Base-by-base conservation (phyloP, 768 basidiomycete species). In the Termitomyces sp. region DNA sequence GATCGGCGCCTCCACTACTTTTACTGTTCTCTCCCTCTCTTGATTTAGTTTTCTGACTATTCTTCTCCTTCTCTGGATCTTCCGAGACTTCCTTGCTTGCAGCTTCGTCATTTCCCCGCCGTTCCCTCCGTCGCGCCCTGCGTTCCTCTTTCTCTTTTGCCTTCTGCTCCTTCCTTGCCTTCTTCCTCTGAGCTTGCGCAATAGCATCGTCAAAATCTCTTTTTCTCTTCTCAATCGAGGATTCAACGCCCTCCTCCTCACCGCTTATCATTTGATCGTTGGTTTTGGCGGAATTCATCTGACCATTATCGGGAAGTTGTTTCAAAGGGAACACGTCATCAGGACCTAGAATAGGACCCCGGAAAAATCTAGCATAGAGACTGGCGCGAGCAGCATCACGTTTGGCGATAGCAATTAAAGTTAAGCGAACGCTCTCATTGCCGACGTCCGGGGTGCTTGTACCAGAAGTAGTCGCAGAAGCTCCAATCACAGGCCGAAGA, bases 321-420 rank as follows among this genome's bases (percentile, higher is more conserved):
- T 43, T 22, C 37, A 50, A n/a, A 38, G 10, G 61, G 47, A n/a
- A n/a, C 60, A 58, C 19, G 49, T 61, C 58, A 50, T 61, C 80
- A 22, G 80, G 80, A 2, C 80, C 80, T 17, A 91, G 68, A 34
- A 87, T 72, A 19, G 88, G 84, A 0, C 93, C 94, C 22, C 86
- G 81, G 64, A 87, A 89, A 68, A 97, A 96, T 55, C 77, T 77
- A 4, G 90, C 76, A 66, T 97, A 98, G 3, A 98, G 76, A 19
- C 75, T 77, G 11, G 81, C 76, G 57, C 79, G 82, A 0, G 93
- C 94, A 10, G 89, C 84, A 60, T 92, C 88, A 44, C 87, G 77
- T 68, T 91, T 92, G 5, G 91, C 89, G 3, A 72, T 67, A 0
- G 81, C 73, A 51, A 93, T 64, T 12, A 92, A 68, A 54, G 74